Percentiles rank a stretch among this genome's conserved stretches.
Evolutionary conservation across 441 rosid genomes (phyloP).

Genomic region (Erodium moschatum): DNA sequence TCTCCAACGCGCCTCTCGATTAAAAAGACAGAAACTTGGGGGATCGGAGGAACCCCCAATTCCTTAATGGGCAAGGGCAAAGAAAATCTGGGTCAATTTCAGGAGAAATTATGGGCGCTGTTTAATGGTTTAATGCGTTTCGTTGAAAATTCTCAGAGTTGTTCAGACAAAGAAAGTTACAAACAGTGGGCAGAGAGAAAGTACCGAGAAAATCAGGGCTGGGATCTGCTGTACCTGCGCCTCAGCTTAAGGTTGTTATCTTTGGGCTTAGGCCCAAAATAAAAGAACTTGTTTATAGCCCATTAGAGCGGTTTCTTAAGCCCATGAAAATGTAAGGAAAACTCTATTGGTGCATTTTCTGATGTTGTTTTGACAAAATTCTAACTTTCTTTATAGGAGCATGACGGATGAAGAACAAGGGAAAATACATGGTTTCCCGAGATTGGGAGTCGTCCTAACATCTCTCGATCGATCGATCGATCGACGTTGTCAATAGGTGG

Average conservation of each 20-base stretch:
- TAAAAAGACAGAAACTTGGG: neutral
- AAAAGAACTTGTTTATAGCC: no score
- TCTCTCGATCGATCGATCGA: no score
- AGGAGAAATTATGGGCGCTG: neutral
- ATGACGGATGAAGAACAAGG: no score
- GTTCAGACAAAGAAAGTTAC: conserved; percentile 1
- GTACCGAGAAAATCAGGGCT: neutral
- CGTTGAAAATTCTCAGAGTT: neutral
- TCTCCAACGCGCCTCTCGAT: neutral
- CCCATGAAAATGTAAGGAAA: no score
- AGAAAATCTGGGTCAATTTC: neutral
- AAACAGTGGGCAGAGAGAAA: neutral
- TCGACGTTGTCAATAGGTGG: no score
- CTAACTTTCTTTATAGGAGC: no score
- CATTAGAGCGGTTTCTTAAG: no score
- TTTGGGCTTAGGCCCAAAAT: no score
- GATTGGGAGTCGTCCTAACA: no score
- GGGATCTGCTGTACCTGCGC: neutral
- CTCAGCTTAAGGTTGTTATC: neutral
- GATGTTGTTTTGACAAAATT: no score
- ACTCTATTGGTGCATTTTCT: no score
- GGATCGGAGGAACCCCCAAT: neutral
- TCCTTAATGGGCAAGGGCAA: neutral
- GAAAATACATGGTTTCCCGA: no score
- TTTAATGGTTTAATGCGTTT: neutral